Evolutionary conservation across 306 rosid genomes (phyloP).

Genomic region (Heteromeles arbutifolia): DNA sequence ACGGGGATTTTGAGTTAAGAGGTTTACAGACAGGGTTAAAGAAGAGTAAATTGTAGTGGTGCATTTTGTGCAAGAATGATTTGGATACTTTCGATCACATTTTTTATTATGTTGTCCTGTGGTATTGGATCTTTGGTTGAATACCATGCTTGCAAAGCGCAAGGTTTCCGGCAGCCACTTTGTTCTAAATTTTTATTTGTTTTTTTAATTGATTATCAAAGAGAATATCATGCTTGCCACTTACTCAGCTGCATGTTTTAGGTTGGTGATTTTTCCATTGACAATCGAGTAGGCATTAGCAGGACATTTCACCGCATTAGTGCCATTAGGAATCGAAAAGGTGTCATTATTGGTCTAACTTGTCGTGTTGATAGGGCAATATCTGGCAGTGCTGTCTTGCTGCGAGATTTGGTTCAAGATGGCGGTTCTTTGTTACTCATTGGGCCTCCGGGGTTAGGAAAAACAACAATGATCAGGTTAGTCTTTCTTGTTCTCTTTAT

Average conservation of each 20-base stretch:
- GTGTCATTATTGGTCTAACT: slow-evolving; percentile 83
- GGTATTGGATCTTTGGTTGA: not conserved
- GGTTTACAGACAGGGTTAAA: not conserved
- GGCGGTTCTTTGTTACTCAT: slow-evolving; percentile 86
- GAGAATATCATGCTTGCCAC: slow-evolving; percentile 5
- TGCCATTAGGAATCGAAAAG: slow-evolving; percentile 88
- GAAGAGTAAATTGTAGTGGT: not conserved
- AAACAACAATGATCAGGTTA: slow-evolving; percentile 89
- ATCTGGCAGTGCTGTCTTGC: slow-evolving; percentile 75
- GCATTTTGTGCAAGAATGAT: not conserved
- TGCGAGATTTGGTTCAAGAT: slow-evolving; percentile 82
- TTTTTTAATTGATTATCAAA: not conserved
- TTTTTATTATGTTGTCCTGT: not conserved
- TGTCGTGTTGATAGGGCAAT: slow-evolving; percentile 94
- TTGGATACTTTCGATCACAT: not conserved
- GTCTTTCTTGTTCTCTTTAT: slow-evolving; percentile 15
- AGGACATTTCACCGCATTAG: slow-evolving; percentile 90
- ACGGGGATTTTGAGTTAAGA: not conserved
- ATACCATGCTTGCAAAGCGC: not conserved
- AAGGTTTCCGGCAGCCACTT: not conserved
- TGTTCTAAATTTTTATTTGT: not conserved
- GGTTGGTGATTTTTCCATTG: slow-evolving; percentile 91
- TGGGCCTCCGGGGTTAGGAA: slow-evolving; percentile 98
- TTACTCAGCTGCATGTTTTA: slow-evolving; percentile 31
- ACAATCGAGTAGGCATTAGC: slow-evolving; percentile 94